Base-by-base conservation (phyloP, 2,329 filamentous ascomycete genomes). In the Daldinia eschscholtzii region DNA sequence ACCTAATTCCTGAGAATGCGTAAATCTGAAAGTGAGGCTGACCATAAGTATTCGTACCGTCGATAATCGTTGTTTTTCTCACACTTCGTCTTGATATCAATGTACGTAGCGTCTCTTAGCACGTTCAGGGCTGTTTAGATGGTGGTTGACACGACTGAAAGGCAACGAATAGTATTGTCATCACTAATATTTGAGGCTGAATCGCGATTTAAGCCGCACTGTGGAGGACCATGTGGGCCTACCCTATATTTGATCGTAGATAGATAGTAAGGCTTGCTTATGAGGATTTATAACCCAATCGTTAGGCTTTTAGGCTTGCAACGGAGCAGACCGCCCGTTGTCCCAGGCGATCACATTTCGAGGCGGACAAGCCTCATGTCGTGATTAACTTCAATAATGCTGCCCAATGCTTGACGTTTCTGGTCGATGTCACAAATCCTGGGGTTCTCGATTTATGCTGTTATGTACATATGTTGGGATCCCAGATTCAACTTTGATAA, bases 161-260 rank as follows among this genome's bases (percentile, higher is more conserved):
- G 18, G 15, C 33, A 6, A 44, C 6, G 20, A 58, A 28, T 55
- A n/a, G 33, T 59, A 48, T 44, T 56, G 41, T 63, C 20, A 15
- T 59, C 41, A 60, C 39, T 30, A 28, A 42, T 63, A 2, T 62
- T 41, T 62, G 37, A 63, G 59, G 56, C 58, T 59, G 30, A 60
- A 44, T 42, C 60, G 50, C 18, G 39, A 28, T 41, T 68, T 41
- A 42, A 65, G 55, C 48, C 41, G 37, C 58, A 62, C 18, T 28
- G 57, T 50, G 44, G 39, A 63, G 41, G 37, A 23, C 15, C 9
- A 10, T 52, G 41, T 57, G 52, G 57, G 7, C 13, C 41, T 35
- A 39, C 15, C 5, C n/a, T 15, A 26, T 7, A 52, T 52, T 33
- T n/a, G 26, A 33, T 26, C 23, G 28, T 39, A 39, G 10, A 10